A percentile compares a stretch with the other conserved stretches of the same genome.
phyloP scores from a whole-genome alignment of 768 basidiomycete genomes.

The Lactarius tabidus region DNA sequence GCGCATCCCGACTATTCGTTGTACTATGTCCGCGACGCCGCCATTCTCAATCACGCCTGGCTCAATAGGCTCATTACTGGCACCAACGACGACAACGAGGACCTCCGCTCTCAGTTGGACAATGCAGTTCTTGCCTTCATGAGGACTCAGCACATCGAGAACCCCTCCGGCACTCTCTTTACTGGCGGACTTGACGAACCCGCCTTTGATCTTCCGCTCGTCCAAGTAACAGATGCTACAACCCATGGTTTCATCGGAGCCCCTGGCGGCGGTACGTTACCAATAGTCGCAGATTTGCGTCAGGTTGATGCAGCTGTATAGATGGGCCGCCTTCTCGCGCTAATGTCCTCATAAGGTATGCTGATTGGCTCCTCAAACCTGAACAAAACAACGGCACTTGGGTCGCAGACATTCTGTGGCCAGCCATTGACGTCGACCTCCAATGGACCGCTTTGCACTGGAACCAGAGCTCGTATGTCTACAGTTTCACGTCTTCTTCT shows the following conservation, averaged over 20 bases:
- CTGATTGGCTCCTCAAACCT: conserved; percentile 16
- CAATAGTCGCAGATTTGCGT: not conserved
- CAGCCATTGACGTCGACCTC: conserved; percentile 16
- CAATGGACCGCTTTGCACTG: conserved; percentile 15
- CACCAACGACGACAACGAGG: not conserved
- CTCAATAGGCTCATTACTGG: conserved; percentile 8
- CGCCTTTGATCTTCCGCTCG: conserved; percentile 3
- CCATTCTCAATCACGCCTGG: conserved; percentile 14
- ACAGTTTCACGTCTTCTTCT: not conserved
- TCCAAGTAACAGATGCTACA: not conserved
- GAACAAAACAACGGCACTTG: conserved; percentile 10
- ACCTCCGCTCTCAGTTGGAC: conserved; percentile 9
- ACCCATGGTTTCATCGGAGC: not conserved
- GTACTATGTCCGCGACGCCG: conserved; percentile 17
- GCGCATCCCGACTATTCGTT: conserved; percentile 2
- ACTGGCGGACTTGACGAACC: conserved; percentile 15
- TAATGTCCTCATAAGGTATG: conserved; percentile 8
- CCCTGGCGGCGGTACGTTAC: conserved; percentile 13
- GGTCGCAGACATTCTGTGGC: conserved; percentile 7
- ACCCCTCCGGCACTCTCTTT: conserved; percentile 12
- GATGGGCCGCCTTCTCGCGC: conserved; percentile 16
- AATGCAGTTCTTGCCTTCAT: conserved; percentile 13
- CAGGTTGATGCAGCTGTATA: not conserved
- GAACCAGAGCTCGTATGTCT: conserved; percentile 18
- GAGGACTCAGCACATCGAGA: conserved; percentile 17